Percentiles rank a stretch among this genome's conserved stretches.
Evolutionary conservation across 495 filamentous ascomycete genomes (phyloP).

Genomic region (Acidiella bohemica): DNA sequence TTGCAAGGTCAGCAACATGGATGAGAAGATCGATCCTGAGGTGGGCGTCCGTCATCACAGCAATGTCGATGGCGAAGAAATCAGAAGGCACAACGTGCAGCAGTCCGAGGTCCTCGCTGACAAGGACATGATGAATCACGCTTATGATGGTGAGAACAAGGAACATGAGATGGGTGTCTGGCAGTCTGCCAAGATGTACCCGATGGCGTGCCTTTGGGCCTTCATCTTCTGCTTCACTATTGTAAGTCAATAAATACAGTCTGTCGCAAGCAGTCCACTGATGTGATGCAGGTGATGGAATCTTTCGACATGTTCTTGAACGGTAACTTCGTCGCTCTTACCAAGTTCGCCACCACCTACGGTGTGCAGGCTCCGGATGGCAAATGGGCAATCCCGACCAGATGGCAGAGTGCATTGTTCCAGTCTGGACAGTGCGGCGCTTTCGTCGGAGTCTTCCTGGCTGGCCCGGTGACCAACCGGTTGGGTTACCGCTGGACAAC

Average conservation of each 20-base stretch:
- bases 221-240: conserved; percentile 21
- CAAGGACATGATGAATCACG: too few species aligned
- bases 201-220: conserved; percentile 22
- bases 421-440: conserved; percentile 18
- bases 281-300: conserved; percentile 21
- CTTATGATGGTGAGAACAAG: too few species aligned
- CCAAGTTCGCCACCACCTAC: conserved; percentile 12
- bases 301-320: conserved; percentile 21
- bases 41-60: too few species aligned
- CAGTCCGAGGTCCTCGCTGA: too few species aligned
- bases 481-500: conserved; percentile 21
- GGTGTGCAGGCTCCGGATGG: conserved; percentile 7
- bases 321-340: conserved; percentile 19
- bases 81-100: too few species aligned
- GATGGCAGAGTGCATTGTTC: conserved; percentile 18
- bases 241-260: conserved; percentile 9
- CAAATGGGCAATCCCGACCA: conserved; percentile 6
- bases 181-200: conserved; percentile 19
- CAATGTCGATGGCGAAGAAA: too few species aligned
- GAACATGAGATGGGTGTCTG: conserved; percentile 19
- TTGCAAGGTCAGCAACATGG: too few species aligned
- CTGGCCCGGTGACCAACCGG: conserved; percentile 16
- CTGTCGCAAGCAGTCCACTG: not conserved
- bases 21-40: too few species aligned
- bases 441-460: conserved; percentile 19